These are phyloP conservation scores for Erythrophleum fordii DNA, from an alignment of 306 rosid species.

Conservation along the genomic window DNA sequence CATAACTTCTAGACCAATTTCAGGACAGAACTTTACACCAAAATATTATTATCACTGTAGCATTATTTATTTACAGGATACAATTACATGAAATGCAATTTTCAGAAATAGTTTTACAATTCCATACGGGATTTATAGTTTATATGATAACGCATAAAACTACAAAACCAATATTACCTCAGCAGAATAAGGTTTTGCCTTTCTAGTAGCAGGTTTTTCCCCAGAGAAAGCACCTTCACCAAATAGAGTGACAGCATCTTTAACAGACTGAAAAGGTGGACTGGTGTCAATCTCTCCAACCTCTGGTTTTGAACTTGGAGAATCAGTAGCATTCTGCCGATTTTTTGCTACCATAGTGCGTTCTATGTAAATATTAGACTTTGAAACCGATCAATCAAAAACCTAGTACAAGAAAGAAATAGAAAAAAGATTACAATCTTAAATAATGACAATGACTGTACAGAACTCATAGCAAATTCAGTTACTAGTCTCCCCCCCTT, in stretches of 20 bases:
- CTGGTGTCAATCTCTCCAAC: slow-evolving; percentile 99
- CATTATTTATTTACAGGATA: slow-evolving; percentile 22
- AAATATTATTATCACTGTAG: background rate
- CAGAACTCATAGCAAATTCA: slow-evolving; percentile 13
- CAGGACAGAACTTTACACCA: background rate
- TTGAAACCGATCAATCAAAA: slow-evolving; percentile 39
- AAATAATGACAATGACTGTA: background rate
- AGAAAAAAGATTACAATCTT: background rate
- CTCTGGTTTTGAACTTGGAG: slow-evolving; percentile 78
- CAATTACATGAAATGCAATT: slow-evolving; percentile 7
- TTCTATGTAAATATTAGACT: slow-evolving; percentile 14
- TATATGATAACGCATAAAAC: slow-evolving; percentile 3
- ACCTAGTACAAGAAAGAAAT: background rate
- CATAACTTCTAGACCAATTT: slow-evolving; percentile 3
- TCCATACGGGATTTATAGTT: background rate
- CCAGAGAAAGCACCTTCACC: slow-evolving; percentile 97
- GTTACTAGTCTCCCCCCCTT: background rate
- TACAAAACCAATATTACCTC: slow-evolving; percentile 63
- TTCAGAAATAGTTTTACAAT: slow-evolving; percentile 11
- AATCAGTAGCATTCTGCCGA: slow-evolving; percentile 51
- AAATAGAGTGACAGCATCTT: slow-evolving; percentile 90
- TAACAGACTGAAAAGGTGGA: slow-evolving; percentile 97
- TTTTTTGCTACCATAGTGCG: slow-evolving; percentile 75
- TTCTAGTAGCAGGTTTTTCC: slow-evolving; percentile 69
- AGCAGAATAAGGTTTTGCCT: slow-evolving; percentile 77